Evolutionary conservation across 805 yeast species (phyloP), one percentile per base, ranked within the genome.

Genomic region (Candida arabinofermentans): DNA sequence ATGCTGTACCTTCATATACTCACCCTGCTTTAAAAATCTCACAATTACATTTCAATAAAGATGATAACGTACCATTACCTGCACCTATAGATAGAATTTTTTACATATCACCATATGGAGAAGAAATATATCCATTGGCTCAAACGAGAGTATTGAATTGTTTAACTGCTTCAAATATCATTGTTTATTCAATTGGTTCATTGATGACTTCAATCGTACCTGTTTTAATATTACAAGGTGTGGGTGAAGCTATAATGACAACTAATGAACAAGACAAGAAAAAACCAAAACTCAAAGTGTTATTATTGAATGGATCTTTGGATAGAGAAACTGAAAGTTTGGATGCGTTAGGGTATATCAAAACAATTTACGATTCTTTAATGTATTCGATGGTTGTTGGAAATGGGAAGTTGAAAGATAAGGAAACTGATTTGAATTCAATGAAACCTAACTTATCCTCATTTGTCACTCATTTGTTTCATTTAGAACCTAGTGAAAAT

Each of bases 171-270:
- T 66, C 86, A 0, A 74, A 81, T 27, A 67, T 75, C 12, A 64
- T 89, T 0, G 67, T 90, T 0, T 86, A 81, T 56, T 85, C 95
- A 0, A 85, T 90, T 41, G 97, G 98, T 1, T 85, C 95, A 1
- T 66, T 90, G 27, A 85, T 86, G 83, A 90, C 98, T 0, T 86
- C 96, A 38, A 78, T 85, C 6, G 65, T 88, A 3, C 97, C 98
- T 0, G 80, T 88, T 0, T 64, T 88, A 6, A 74, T 87, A 8
- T 65, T 87, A 3, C 77, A 77, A 39, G 95, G 95, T 2, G 71
- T 86, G 7, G 90, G 90, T 0, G 72, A 72, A 27, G 81, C 88
- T 0, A 74, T 86, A 21, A 44, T 52, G 21, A 32, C 44, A 3
- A 36, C 34, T 1, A 23, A 39, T 6, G 34, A n/a, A n/a, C n/a